Conservation (phyloP, 108 stramenopile species). For the Fragilariopsis cylindrus region DNA sequence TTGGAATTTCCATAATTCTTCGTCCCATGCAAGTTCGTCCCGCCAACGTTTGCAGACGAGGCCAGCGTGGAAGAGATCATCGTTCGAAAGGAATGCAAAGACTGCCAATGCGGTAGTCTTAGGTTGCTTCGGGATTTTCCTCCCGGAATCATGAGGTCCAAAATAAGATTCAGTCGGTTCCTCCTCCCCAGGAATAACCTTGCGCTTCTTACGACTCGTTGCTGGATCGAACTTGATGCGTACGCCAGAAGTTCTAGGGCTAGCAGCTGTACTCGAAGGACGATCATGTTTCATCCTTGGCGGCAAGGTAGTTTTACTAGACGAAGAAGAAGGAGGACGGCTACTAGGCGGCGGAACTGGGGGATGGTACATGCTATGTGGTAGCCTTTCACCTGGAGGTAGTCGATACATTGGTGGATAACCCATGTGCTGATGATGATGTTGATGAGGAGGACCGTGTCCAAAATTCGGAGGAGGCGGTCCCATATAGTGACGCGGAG, state of each 20-base stretch:
- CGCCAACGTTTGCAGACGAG: conserved; percentile 80
- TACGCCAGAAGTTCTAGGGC: conserved; percentile 30
- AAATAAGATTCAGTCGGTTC: conserved; percentile 56
- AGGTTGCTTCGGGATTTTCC: conserved; percentile 48
- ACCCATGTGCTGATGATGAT: conserved; percentile 30
- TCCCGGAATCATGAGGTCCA: conserved; percentile 23
- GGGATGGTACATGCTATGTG: conserved; percentile 35
- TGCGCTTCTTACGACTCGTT: conserved; percentile 40
- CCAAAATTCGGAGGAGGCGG: conserved; percentile 24
- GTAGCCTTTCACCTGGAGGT: conserved; percentile 3
- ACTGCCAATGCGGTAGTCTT: conserved; percentile 61
- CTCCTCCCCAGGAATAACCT: conserved; percentile 22
- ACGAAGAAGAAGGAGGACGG: conserved; percentile 9
- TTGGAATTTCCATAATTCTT: conserved; percentile 51
- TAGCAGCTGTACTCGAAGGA: conserved; percentile 11
- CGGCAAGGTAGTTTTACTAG: neutral
- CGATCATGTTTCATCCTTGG: conserved; percentile 1
- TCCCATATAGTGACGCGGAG: conserved; percentile 15
- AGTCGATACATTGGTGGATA: conserved; percentile 28
- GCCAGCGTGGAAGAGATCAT: conserved; percentile 85
- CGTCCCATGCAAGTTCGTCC: conserved; percentile 48
- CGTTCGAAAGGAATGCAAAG: conserved; percentile 74
- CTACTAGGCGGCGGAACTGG: conserved; percentile 4
- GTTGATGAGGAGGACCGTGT: conserved; percentile 6
- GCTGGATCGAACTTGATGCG: conserved; percentile 38